Evolutionary conservation across 1,284 basidiomycete genomes (phyloP).

Genomic region (Papiliotrema fonsecae): DNA sequence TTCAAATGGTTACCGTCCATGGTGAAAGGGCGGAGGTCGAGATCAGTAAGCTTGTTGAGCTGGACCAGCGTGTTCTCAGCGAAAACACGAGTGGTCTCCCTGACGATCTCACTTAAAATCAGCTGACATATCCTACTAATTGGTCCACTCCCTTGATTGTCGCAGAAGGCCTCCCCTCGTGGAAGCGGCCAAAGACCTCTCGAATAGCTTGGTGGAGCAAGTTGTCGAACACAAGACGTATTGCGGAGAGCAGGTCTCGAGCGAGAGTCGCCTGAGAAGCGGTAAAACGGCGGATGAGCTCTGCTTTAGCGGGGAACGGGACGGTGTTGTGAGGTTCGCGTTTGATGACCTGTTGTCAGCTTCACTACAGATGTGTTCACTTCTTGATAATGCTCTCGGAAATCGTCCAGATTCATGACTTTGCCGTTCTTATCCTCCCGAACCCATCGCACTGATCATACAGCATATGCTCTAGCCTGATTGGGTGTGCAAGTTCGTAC

Average conservation of each 20-base stretch:
- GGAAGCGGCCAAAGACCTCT: constrained; percentile 2
- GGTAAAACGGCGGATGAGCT: neutral
- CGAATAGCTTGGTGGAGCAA: neutral
- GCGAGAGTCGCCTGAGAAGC: neutral
- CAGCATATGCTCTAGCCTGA: too few species aligned
- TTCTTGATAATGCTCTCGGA: too few species aligned
- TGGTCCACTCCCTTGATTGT: constrained; percentile 1
- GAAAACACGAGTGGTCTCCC: neutral
- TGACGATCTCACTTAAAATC: neutral
- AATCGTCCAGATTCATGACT: too few species aligned
- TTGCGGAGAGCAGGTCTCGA: neutral
- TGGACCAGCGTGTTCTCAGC: neutral
- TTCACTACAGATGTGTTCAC: too few species aligned
- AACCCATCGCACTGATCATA: too few species aligned
- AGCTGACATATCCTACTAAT: neutral
- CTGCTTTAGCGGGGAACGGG: neutral
- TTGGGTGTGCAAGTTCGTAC: too few species aligned
- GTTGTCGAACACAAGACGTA: neutral
- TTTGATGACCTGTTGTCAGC: too few species aligned
- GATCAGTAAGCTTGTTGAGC: constrained; percentile 4
- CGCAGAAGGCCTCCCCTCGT: constrained; percentile 1
- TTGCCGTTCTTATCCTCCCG: too few species aligned
- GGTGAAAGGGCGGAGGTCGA: constrained; percentile 11
- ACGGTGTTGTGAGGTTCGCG: constrained; percentile 8
- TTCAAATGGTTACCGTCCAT: constrained; percentile 8